These are phyloP conservation scores for Sporothrix variecibatus DNA, from an alignment of 2,329 filamentous ascomycete genomes.

Conservation along the genomic window DNA sequence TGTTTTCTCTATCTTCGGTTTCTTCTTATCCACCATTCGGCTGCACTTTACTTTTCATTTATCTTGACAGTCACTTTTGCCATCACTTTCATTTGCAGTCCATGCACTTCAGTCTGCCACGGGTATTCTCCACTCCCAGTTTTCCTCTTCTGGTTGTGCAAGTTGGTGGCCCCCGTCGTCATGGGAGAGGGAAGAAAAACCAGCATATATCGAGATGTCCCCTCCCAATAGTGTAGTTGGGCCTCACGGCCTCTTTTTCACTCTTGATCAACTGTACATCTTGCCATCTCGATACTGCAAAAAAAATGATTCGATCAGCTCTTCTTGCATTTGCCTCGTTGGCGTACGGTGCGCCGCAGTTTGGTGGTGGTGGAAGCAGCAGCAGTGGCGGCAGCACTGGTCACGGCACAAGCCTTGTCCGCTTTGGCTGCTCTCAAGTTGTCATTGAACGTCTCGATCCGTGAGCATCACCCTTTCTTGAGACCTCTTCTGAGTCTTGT, in stretches of 20 bases:
- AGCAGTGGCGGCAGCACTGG: conserved; percentile 18
- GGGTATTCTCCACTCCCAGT: background rate
- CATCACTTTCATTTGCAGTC: background rate
- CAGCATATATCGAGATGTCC: background rate
- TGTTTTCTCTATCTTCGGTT: background rate
- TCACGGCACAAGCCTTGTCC: conserved; percentile 40
- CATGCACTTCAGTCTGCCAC: background rate
- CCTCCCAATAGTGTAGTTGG: background rate
- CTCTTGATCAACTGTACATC: too few species aligned
- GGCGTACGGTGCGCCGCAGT: conserved; percentile 36
- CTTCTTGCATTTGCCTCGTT: conserved; percentile 36
- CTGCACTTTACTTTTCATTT: background rate
- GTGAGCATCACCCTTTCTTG: background rate
- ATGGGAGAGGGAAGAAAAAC: background rate
- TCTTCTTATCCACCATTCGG: background rate
- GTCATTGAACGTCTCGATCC: conserved; percentile 51
- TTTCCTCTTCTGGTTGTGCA: background rate
- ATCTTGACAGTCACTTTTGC: background rate
- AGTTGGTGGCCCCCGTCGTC: background rate
- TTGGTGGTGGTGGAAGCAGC: conserved; percentile 2
- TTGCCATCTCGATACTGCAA: background rate
- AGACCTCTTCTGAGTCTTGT: background rate
- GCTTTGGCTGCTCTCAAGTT: conserved; percentile 51
- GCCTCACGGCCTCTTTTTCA: background rate
- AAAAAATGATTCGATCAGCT: conserved; percentile 24